These are phyloP conservation scores for Antitrichia curtipendula DNA, from an alignment of 225 moss, liverwort and hornwort species.

Conservation along the genomic window DNA sequence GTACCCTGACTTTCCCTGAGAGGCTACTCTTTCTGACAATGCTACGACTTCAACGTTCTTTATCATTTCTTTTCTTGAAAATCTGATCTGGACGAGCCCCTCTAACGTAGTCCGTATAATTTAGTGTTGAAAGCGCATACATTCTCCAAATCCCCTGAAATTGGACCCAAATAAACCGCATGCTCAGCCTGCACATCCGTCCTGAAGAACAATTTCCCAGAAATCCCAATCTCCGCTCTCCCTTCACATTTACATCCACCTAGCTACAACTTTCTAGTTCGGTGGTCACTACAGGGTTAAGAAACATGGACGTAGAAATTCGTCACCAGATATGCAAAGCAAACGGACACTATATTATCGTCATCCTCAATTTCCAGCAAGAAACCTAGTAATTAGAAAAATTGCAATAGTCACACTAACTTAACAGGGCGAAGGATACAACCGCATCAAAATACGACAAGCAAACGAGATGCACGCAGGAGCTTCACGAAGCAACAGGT, in stretches of 20 bases:
- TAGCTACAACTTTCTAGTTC: background rate
- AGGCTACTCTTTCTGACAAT: background rate
- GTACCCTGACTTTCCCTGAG: background rate
- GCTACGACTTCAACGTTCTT: background rate
- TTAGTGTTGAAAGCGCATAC: background rate
- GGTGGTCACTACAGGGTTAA: background rate
- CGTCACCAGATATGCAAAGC: background rate
- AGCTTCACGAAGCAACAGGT: background rate
- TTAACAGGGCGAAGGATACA: background rate
- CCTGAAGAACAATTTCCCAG: background rate
- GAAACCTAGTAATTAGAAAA: background rate
- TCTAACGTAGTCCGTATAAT: too few relatives aligned
- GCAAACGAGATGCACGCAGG: background rate
- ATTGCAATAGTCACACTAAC: background rate
- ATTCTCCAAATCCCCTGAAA: background rate
- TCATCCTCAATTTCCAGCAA: background rate
- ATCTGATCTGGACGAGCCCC: background rate
- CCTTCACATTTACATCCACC: background rate
- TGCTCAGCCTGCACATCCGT: background rate
- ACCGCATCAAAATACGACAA: background rate
- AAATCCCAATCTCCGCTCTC: background rate
- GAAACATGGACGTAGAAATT: background rate
- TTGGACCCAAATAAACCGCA: background rate
- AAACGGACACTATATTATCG: too few relatives aligned
- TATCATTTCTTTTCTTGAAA: background rate